These are phyloP conservation scores for Populus simonii DNA, from an alignment of 345 rosid genomes.

Conservation along the genomic window DNA sequence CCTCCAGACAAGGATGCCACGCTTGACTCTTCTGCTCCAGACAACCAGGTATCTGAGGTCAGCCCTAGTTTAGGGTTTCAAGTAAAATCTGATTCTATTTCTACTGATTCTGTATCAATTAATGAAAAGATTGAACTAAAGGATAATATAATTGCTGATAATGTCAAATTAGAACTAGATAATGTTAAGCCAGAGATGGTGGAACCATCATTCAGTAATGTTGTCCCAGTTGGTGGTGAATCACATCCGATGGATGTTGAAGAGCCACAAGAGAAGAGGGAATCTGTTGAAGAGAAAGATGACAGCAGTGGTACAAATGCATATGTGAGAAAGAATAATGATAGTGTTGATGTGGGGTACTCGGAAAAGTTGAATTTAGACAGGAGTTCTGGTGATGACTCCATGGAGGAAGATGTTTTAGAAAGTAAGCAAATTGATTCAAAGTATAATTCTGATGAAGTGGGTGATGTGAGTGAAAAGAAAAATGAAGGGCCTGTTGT, in stretches of 20 bases:
- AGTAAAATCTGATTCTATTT: slow-evolving; percentile 98
- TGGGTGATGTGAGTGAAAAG: slow-evolving; percentile 45
- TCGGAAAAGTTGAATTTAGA: slow-evolving; percentile 91
- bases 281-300: slow-evolving; percentile 62
- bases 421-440: slow-evolving; percentile 77
- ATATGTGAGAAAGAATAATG: slow-evolving; percentile 65
- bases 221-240: slow-evolving; percentile 59
- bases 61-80: slow-evolving; percentile 89
- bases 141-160: slow-evolving; percentile 93
- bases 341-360: slow-evolving; percentile 61
- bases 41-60: slow-evolving; percentile 99
- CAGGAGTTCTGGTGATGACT: slow-evolving; percentile 96
- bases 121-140: slow-evolving; percentile 90
- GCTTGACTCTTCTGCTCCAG: slow-evolving; percentile 55
- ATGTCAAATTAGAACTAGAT: slow-evolving; percentile 96
- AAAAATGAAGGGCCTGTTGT: slow-evolving; percentile 38
- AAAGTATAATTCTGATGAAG: slow-evolving; percentile 50
- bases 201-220: slow-evolving; percentile 67
- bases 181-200: slow-evolving; percentile 76
- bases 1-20: slow-evolving; percentile 43
- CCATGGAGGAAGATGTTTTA: slow-evolving; percentile 85
- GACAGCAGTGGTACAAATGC: slow-evolving; percentile 58
- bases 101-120: slow-evolving; percentile 98
- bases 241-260: slow-evolving; percentile 91
- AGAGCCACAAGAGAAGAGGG: slow-evolving; percentile 64